A percentile compares a stretch with the other conserved stretches of the same genome.
Evolutionary conservation across 2,329 filamentous ascomycete genomes (phyloP).

Genomic region (Dactylellina sp.): DNA sequence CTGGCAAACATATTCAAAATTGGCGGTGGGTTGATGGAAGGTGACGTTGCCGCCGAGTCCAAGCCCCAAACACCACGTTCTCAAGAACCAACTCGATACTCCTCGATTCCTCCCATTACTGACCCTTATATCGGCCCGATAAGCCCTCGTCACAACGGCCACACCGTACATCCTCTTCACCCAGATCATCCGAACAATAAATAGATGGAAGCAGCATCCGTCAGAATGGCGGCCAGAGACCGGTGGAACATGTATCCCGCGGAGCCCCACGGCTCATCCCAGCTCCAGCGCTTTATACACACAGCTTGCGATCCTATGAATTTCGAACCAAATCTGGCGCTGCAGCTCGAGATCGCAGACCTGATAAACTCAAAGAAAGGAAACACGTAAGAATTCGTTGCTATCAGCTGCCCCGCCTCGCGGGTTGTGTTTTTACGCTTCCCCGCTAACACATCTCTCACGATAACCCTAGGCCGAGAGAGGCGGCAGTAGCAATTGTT

Average conservation of each 20-base stretch:
- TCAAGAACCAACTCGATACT: constrained; percentile 52
- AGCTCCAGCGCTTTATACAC: constrained; percentile 88
- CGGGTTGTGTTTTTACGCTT: constrained; percentile 17
- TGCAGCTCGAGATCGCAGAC: constrained; percentile 96
- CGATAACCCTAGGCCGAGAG: constrained; percentile 74
- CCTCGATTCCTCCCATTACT: constrained; percentile 46
- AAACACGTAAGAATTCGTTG: constrained; percentile 71
- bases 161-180: background rate
- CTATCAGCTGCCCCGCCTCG: constrained; percentile 2
- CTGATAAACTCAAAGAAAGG: constrained; percentile 98
- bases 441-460: constrained; percentile 40
- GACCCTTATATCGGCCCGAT: constrained; percentile 14
- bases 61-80: constrained; percentile 56
- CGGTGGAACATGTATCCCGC: constrained; percentile 83
- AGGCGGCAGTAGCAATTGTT: constrained; percentile 92
- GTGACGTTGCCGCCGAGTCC: constrained; percentile 50
- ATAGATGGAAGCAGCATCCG: constrained; percentile 88
- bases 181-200: constrained; percentile 4
- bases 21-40: constrained; percentile 9
- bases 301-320: constrained; percentile 89
- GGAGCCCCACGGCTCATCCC: constrained; percentile 78
- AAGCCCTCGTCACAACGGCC: constrained; percentile 15
- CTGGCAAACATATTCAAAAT: constrained; percentile 26
- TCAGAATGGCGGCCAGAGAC: constrained; percentile 93
- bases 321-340: constrained; percentile 95